phyloP scores from a whole-genome alignment of 2,329 filamentous ascomycete genomes.

The Monilinia vaccinii-corymbosi region DNA sequence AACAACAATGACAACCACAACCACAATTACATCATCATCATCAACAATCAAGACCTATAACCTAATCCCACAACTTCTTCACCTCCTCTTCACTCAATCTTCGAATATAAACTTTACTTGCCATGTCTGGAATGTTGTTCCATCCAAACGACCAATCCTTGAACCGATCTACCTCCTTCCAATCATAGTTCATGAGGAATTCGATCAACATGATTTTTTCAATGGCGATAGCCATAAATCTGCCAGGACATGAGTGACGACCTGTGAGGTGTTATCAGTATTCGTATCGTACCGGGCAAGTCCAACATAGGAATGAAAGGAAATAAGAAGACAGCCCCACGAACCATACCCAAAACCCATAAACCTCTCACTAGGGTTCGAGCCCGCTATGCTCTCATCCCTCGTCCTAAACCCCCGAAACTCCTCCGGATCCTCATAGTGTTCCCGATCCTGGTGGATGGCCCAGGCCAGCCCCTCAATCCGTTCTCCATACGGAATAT shows the following conservation, averaged over 20 bases:
- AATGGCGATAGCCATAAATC: background rate
- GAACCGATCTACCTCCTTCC: slow-evolving; percentile 2
- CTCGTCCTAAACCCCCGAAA: slow-evolving; percentile 1
- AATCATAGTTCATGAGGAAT: slow-evolving; percentile 6
- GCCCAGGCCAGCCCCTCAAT: background rate
- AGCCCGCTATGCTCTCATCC: background rate
- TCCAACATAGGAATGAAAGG: background rate
- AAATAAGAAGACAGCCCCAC: background rate
- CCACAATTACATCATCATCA: too few species aligned
- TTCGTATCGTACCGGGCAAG: background rate
- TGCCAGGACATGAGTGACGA: slow-evolving; percentile 1
- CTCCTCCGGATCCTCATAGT: background rate
- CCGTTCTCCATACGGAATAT: background rate
- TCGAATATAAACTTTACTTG: background rate
- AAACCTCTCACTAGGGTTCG: slow-evolving; percentile 2
- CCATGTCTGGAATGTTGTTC: slow-evolving; percentile 6
- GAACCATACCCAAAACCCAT: slow-evolving; percentile 7
- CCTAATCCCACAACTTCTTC: background rate
- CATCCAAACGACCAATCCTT: slow-evolving; percentile 7
- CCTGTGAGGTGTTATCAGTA: background rate
- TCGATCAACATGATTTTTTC: slow-evolving; percentile 4
- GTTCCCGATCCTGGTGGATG: background rate
- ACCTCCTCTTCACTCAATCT: background rate
- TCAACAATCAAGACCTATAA: too few species aligned
- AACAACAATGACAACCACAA: too few species aligned